phyloP scores from a whole-genome alignment of 2,329 filamentous ascomycete genomes.

The Fusarium coicis region DNA sequence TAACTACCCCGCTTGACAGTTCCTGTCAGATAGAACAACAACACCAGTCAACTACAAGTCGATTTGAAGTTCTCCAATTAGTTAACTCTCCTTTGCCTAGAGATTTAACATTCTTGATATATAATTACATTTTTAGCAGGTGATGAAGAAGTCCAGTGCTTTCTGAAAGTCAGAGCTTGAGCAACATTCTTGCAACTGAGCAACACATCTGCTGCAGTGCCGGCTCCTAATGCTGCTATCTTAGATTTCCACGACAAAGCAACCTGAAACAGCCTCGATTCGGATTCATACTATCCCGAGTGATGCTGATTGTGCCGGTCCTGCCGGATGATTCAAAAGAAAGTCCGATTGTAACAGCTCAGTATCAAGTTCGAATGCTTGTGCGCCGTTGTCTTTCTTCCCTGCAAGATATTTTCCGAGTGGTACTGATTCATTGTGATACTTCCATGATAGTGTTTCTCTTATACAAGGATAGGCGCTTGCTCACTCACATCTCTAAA shows the following conservation, averaged over 20 bases:
- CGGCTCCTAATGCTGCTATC: not conserved
- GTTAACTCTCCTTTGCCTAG: no score
- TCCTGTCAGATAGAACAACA: not conserved
- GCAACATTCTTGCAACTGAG: not conserved
- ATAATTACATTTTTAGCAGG: not conserved
- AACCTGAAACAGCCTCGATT: not conserved
- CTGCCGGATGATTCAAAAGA: not conserved
- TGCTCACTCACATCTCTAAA: not conserved
- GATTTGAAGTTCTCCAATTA: no score
- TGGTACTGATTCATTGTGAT: not conserved
- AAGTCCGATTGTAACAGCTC: not conserved
- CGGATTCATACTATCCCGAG: not conserved
- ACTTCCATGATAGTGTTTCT: not conserved
- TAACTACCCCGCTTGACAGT: not conserved
- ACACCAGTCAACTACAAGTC: not conserved
- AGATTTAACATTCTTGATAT: not conserved
- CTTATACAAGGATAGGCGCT: not conserved
- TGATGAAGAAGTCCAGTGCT: not conserved
- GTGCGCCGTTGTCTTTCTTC: not conserved
- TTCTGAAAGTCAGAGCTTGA: not conserved
- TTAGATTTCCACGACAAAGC: not conserved
- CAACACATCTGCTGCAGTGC: not conserved
- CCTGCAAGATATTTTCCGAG: not conserved
- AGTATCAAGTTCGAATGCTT: not conserved
- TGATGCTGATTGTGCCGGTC: not conserved